phyloP scores from a whole-genome alignment of 768 basidiomycete genomes.

The Tephrocybe rancida region DNA sequence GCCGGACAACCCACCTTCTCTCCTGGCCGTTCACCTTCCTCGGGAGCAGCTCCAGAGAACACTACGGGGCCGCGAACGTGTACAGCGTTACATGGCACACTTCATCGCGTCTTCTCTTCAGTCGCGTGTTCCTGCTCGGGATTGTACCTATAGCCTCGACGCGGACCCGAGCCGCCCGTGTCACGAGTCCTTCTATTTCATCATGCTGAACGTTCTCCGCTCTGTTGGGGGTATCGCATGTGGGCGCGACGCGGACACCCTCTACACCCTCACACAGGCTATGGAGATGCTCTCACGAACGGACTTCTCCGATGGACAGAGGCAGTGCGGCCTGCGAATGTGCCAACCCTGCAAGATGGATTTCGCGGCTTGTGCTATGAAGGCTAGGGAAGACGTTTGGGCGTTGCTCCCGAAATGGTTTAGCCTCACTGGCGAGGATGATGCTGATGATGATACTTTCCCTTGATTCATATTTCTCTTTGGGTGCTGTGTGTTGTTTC shows the following conservation, averaged over 20 bases:
- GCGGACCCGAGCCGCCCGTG: slow-evolving; percentile 45
- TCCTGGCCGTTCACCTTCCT: slow-evolving; percentile 21
- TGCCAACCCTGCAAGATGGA: slow-evolving; percentile 54
- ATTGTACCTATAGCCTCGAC: slow-evolving; percentile 46
- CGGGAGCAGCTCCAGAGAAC: slow-evolving; percentile 35
- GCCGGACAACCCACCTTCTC: slow-evolving; percentile 32
- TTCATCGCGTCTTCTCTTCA: slow-evolving; percentile 63
- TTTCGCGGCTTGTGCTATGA: slow-evolving; percentile 37
- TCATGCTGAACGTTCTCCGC: slow-evolving; percentile 72
- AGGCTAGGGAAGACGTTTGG: slow-evolving; percentile 65
- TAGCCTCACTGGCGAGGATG: slow-evolving; percentile 36
- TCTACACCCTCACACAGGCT: slow-evolving; percentile 69
- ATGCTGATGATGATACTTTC: neutral
- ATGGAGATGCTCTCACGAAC: slow-evolving; percentile 71
- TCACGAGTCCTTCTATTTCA: slow-evolving; percentile 73
- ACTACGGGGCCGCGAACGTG: slow-evolving; percentile 65
- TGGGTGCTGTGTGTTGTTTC: neutral
- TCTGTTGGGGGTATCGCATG: slow-evolving; percentile 70
- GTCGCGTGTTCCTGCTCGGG: slow-evolving; percentile 44
- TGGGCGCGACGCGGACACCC: slow-evolving; percentile 74
- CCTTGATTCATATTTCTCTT: neutral
- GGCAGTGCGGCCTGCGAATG: slow-evolving; percentile 53
- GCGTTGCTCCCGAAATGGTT: slow-evolving; percentile 64
- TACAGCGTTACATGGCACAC: slow-evolving; percentile 60
- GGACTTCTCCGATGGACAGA: slow-evolving; percentile 68